Evolutionary conservation across 2,329 filamentous ascomycete genomes (phyloP).

Genomic region (Fusarium fracticaudum): DNA sequence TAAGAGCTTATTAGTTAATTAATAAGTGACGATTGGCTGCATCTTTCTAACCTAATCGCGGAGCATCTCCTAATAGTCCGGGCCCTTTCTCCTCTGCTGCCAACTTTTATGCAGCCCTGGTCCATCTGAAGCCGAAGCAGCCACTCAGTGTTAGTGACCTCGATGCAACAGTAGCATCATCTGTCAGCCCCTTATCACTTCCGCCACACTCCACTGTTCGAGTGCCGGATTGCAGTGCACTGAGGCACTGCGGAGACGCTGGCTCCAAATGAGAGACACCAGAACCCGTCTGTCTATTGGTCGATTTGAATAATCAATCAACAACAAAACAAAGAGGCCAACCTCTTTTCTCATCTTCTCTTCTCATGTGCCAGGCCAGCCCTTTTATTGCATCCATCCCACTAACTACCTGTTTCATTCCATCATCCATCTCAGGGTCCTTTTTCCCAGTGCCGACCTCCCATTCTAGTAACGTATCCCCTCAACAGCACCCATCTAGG

Average conservation of each 20-base stretch:
- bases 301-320: conserved; percentile 26
- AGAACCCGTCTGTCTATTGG: conserved; percentile 7
- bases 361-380: conserved; percentile 4
- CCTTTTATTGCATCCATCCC: neutral
- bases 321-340: conserved; percentile 36
- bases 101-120: conserved; percentile 21
- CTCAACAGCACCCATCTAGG: neutral
- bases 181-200: conserved; percentile 19
- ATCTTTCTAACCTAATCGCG: conserved; percentile 18
- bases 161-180: conserved; percentile 9
- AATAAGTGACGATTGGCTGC: conserved; percentile 5
- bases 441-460: neutral
- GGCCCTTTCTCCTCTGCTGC: conserved; percentile 7
- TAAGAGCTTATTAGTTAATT: neutral
- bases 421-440: conserved; percentile 20
- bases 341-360: conserved; percentile 7
- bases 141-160: conserved; percentile 27
- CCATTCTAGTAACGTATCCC: neutral
- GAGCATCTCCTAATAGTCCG: conserved; percentile 13
- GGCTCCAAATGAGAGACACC: conserved; percentile 12
- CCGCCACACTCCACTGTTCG: conserved; percentile 12
- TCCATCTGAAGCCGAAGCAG: conserved; percentile 12
- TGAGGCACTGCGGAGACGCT: neutral
- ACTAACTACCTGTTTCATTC: conserved; percentile 23
- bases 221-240: conserved; percentile 3